Base-by-base conservation (phyloP, 164 flowering plant genomes). In the Cinnamomum micranthum region DNA sequence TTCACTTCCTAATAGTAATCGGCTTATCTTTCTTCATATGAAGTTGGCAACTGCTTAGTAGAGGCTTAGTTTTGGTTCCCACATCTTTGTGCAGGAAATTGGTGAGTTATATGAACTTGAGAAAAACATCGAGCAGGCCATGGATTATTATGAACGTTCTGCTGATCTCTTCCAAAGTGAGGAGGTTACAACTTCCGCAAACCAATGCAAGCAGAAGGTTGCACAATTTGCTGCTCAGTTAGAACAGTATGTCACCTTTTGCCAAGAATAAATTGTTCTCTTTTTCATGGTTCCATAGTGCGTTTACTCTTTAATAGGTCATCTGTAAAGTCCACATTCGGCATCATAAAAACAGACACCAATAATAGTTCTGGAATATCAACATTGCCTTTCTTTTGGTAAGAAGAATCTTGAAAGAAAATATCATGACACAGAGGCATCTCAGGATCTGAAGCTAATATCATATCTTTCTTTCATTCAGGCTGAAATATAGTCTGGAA, bases 161-260 rank as follows among this genome's bases (percentile, higher is more conserved):
- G 95, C 94, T 74, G 95, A 92, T 47, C 88, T 92, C 75, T 92
- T 87, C 81, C 88, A 88, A 82, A 83, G 84, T 78, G 97, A 92
- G 81, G 95, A 90, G 65, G 89, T 93, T 70, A 94, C 97, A 31
- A 33, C 89, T 91, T 70, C 86, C 82, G 35, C 35, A 0, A 31
- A 31, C 35, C 35, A 31, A 31, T 31, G 35, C 35, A 31, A 31
- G 35, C 35, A 31, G 35, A 31, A 31, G 35, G 35, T 31, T 31
- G 35, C 35, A 31, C 35, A 31, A 31, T 31, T 31, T 82, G 85
- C 94, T 80, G 94, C 95, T 68, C 91, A 88, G 77, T 51, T 90
- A 72, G 91, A 86, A 81, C 86, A 88, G 95, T 92, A 87, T 82
- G 94, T 51, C n/a, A 25, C 25, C 3, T 13, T 65, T 24, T 65